Percentiles rank a stretch among this genome's conserved stretches.
phyloP scores from a whole-genome alignment of 345 rosid genomes.

The Brassica cretica region DNA sequence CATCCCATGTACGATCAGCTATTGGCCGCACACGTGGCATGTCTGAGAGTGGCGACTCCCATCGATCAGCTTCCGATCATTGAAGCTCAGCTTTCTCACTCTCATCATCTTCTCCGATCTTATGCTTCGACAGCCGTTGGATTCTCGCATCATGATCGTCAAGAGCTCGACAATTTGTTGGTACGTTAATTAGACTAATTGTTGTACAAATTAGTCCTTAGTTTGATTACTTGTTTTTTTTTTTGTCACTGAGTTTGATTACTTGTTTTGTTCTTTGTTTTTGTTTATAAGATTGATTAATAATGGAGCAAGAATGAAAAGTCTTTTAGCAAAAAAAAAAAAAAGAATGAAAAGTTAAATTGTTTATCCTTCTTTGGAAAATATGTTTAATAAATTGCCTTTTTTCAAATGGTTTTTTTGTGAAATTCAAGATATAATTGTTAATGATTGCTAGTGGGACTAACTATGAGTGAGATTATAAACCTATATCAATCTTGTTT shows the following conservation, averaged over 20 bases:
- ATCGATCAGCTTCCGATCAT: slow-evolving; percentile 79
- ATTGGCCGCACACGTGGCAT: slow-evolving; percentile 80
- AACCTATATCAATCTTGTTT: neutral
- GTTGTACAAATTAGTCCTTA: neutral
- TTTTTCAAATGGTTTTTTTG: neutral
- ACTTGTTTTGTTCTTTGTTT: neutral
- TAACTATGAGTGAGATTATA: neutral
- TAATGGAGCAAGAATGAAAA: too few relatives aligned
- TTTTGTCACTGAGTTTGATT: neutral
- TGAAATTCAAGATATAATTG: neutral
- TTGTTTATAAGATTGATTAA: neutral
- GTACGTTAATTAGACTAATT: slow-evolving; percentile 40
- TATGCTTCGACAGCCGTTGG: slow-evolving; percentile 61
- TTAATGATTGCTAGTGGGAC: slow-evolving; percentile 12
- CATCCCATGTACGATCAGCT: slow-evolving; percentile 93
- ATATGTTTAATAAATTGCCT: neutral
- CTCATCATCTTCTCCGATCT: slow-evolving; percentile 83
- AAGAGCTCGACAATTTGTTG: slow-evolving; percentile 91
- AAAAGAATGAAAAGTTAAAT: too few relatives aligned
- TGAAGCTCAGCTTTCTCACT: slow-evolving; percentile 86
- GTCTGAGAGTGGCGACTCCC: slow-evolving; percentile 42
- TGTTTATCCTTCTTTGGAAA: too few relatives aligned
- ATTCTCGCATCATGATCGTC: slow-evolving; percentile 63
- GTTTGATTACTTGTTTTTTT: neutral
- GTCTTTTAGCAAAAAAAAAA: too few relatives aligned